Base-by-base conservation (phyloP, 2,329 filamentous ascomycete genomes). In the Reticulascus tulasneorum region DNA sequence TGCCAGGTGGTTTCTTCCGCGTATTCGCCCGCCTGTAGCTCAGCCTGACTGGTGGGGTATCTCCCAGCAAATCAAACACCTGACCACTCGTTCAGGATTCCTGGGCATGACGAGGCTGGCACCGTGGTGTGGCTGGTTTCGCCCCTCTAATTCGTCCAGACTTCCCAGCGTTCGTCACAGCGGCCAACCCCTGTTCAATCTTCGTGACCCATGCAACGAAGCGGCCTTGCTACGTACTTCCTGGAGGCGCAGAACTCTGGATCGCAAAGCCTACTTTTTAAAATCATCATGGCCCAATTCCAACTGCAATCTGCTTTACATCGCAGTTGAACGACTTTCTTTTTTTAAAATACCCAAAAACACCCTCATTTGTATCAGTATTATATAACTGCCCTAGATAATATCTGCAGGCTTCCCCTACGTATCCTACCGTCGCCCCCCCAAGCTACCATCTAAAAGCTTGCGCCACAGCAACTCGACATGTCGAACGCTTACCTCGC, bases 401-500 rank as follows among this genome's bases (percentile, higher is more conserved):
- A n/a, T n/a, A n/a, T n/a, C 17, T 21, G 15, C 30, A 35, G 12
- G 17, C 11, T 13, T 26, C 21, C 15, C 17, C 25, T 36, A 20
- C 33, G 26, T 30, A n/a, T n/a, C n/a, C n/a, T n/a, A n/a, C n/a
- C n/a, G n/a, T n/a, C n/a, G n/a, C n/a, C n/a, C n/a, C n/a, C n/a
- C n/a, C n/a, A n/a, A n/a, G n/a, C n/a, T n/a, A n/a, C n/a, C n/a
- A n/a, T n/a, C n/a, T n/a, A 23, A 10, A 18, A 23, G 15, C 16
- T 35, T 28, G 27, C 23, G 30, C 20, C 33, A 35, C 26, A 34
- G 17, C 15, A 19, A 22, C 26, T 20, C 33, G 46, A 33, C 45
- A 79, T 79, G 75, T 71, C 74, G 32, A 72, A 76, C 55, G 69
- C 63, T 50, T 73, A 65, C 60, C 65, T 61, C 37, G 72, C 58